Evolutionary conservation across 106 monocot genomes (phyloP), one percentile per base, ranked within the genome.

Genomic region (Allium cepa): DNA sequence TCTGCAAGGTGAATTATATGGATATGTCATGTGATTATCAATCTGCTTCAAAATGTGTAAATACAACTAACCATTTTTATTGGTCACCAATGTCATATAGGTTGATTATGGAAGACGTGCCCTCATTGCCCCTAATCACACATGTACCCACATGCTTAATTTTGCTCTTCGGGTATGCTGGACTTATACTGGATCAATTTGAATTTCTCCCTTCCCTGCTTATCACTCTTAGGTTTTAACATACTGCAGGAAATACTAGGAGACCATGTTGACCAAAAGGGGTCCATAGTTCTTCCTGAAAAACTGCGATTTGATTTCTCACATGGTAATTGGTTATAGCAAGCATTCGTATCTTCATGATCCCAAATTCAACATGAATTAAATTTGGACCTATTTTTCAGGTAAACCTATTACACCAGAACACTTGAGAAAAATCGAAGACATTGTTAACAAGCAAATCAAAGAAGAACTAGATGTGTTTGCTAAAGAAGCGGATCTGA

Each of bases 241-340:
- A 50, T 26, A 15, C 9, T 88, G 68, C 80, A 97, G 97, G 89
- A 92, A 77, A 82, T 97, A 36, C 92, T 97, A 79, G 97, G 97
- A 65, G 89, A 97, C 67, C 96, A 97, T 80, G 73, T 97, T 75
- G 96, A 92, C 79, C 96, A 97, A 66, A 97, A 97, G 69, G 96
- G 96, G 53, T 97, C 97, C 55, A 97, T 92, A 79, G 97, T 97
- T 81, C 92, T 97, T 67, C 97, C 97, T 57, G 92, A 97, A 60
- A 97, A 97, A 67, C 74, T 97, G 59, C 69, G 92, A 63, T 97
- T 79, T 82, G 97, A 97, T 83, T 97, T 97, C 71, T 92, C 97
- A 12, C 97, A 97, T 76, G 97, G 97, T 97, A 89, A 68, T 36
- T 36, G 36, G 36, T 36, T 36, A 5, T 5, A 36, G 36, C 36